Base-by-base conservation (phyloP, 2,329 filamentous ascomycete species). In the Penicillium crustosum region DNA sequence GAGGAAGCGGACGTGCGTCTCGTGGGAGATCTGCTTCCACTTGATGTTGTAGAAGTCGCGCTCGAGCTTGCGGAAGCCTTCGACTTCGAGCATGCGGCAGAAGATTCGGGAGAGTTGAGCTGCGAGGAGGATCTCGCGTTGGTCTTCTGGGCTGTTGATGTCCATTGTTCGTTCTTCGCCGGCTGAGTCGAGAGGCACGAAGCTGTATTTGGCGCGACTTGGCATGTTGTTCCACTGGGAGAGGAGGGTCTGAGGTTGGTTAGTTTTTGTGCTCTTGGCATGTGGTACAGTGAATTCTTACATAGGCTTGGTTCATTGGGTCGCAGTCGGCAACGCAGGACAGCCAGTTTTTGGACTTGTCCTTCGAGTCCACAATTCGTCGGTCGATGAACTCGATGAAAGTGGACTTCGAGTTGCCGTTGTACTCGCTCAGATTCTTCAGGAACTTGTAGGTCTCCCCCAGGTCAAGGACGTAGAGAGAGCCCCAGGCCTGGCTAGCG, bases 151-250 rank as follows among this genome's bases (percentile, higher is more conserved):
- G 48, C 71, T 67, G 56, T 68, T 69, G 33, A 77, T 72, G 58
- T 79, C 72, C 70, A 79, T 74, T 12, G 69, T 65, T n/a, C 68
- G 70, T 57, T 77, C 72, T 39, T 70, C 58, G 41, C 52, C 67
- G 10, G 60, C 64, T 10, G 63, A 51, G 15, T 74, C 66, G 1
- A 72, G 49, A 10, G 70, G 66, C 25, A 78, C 70, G 49, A 77
- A 75, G 43, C 73, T 76, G 61, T 79, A 79, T 36, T 73, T 72
- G 19, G 77, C 77, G 21, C 76, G 76, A 53, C 76, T 78, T 8
- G 77, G 77, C 77, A 79, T 79, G 60, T 77, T 78, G 62, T 78
- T 77, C 72, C 76, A 75, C 53, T 70, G 71, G 9, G 75, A 77
- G 17, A 79, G 73, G 6, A 78, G 65, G 36, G 74, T 66, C 76